Conservation (phyloP, 495 filamentous ascomycete genomes). For the Viridothelium virens region DNA sequence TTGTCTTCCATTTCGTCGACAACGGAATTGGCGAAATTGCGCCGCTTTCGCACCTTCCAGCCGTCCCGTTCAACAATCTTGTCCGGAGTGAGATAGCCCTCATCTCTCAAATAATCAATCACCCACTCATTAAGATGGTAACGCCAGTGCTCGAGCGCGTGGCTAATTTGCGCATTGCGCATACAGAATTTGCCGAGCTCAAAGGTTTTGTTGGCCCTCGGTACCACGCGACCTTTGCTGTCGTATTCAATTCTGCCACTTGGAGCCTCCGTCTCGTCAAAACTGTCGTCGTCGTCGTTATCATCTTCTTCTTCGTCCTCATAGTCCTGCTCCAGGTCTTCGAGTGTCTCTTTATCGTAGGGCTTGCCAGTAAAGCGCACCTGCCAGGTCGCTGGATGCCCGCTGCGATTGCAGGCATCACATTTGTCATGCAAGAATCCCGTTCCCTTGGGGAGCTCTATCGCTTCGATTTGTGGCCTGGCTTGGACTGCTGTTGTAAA, state of each 20-base stretch:
- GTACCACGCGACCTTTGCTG: slow-evolving; percentile 27
- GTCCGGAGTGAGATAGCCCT: slow-evolving; percentile 46
- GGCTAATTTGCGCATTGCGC: slow-evolving; percentile 59
- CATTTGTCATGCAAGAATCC: slow-evolving; percentile 44
- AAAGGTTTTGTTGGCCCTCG: slow-evolving; percentile 28
- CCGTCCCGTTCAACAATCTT: slow-evolving; percentile 49
- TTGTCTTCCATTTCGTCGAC: slow-evolving; percentile 50
- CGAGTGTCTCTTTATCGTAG: slow-evolving; percentile 62
- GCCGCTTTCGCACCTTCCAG: slow-evolving; percentile 45
- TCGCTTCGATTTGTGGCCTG: slow-evolving; percentile 45
- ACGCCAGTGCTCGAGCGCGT: slow-evolving; percentile 69
- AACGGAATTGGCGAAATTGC: slow-evolving; percentile 48
- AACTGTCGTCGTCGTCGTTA: slow-evolving; percentile 32
- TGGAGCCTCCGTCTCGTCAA: slow-evolving; percentile 30
- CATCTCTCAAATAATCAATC: slow-evolving; percentile 47
- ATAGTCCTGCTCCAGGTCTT: slow-evolving; percentile 46
- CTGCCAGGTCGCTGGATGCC: slow-evolving; percentile 56
- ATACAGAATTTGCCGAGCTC: slow-evolving; percentile 50
- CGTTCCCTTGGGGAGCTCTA: slow-evolving; percentile 28
- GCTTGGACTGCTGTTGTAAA: slow-evolving; percentile 60
- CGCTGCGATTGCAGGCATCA: slow-evolving; percentile 66
- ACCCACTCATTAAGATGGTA: slow-evolving; percentile 64
- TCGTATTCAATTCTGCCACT: slow-evolving; percentile 26
- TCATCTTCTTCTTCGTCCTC: slow-evolving; percentile 41
- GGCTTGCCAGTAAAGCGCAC: slow-evolving; percentile 59